phyloP scores from a whole-genome alignment of 768 basidiomycete species.

The Leccinellum rugosiceps region DNA sequence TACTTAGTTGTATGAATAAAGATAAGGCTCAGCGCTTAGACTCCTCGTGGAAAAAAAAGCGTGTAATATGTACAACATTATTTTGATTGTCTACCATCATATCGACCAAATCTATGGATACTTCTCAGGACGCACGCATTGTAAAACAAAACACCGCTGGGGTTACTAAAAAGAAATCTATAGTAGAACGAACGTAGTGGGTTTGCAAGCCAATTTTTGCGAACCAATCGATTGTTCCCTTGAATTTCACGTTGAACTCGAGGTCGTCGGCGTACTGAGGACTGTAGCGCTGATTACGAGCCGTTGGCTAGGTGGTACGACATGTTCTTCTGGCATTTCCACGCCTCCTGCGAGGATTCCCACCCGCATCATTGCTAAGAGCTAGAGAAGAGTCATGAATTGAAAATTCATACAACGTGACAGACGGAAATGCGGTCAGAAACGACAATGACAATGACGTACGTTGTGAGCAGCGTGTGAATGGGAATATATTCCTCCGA shows the following conservation, averaged over 20 bases:
- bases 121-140: neutral
- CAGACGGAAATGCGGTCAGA: constrained; percentile 6
- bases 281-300: constrained; percentile 29
- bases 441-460: constrained; percentile 21
- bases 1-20: neutral
- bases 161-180: constrained; percentile 3
- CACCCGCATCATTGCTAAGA: constrained; percentile 77
- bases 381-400: constrained; percentile 27
- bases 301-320: constrained; percentile 45
- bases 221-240: neutral
- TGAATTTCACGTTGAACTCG: neutral
- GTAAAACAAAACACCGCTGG: neutral
- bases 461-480: constrained; percentile 82
- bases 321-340: constrained; percentile 44
- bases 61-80: constrained; percentile 3
- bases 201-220: neutral
- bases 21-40: neutral
- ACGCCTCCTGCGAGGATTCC: constrained; percentile 64
- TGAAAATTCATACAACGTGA: neutral
- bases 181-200: constrained; percentile 16
- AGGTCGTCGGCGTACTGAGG: constrained; percentile 2
- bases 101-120: neutral
- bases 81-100: neutral
- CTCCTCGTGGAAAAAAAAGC: neutral
- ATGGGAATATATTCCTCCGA: constrained; percentile 80